Base-by-base conservation (phyloP, 2,329 filamentous ascomycete species). In the Claviceps spartinae region DNA sequence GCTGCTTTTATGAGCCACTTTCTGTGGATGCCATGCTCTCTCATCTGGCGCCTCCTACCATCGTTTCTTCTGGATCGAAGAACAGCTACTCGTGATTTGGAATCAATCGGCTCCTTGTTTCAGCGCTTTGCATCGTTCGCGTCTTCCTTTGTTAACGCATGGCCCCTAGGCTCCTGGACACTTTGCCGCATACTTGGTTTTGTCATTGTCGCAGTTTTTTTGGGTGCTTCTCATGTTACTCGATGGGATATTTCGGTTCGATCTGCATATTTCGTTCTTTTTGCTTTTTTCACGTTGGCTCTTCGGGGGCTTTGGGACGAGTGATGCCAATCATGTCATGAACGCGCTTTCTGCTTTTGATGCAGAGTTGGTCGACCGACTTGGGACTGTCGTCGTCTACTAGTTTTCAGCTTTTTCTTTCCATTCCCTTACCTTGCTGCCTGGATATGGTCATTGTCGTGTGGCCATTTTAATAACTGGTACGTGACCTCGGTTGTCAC, bases 341-440 rank as follows among this genome's bases (percentile, higher is more conserved):
- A 7, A 56, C 48, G 52, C 49, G 43, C 7, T 45, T 30, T 45
- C 24, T 45, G 16, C 7, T 16, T 7, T n/a, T 54, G 64, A 64
- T 64, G 63, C 61, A 62, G 57, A 59, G 57, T 57, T 58, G 59
- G 56, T 48, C 20, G 37, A 46, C 20, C 40, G 52, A 24, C 45
- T 47, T 48, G 18, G 44, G 4, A 41, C 36, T 26, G 38, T 41
- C 45, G 48, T 50, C 45, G 38, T 45, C 14, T 40, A 20, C 36
- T 49, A 34, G 47, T 37, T 34, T 42, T 42, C 50, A 51, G 54
- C 53, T 54, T 57, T 56, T 57, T 56, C 51, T 52, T 46, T 58
- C 51, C 53, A 58, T 50, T 57, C 51, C 4, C 30, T 49, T 55
- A 54, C 57, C 64, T 63, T 65, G 65, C 65, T 67, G 64, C 65